Evolutionary conservation across 768 basidiomycete genomes (phyloP).

Genomic region (Bullera alba): DNA sequence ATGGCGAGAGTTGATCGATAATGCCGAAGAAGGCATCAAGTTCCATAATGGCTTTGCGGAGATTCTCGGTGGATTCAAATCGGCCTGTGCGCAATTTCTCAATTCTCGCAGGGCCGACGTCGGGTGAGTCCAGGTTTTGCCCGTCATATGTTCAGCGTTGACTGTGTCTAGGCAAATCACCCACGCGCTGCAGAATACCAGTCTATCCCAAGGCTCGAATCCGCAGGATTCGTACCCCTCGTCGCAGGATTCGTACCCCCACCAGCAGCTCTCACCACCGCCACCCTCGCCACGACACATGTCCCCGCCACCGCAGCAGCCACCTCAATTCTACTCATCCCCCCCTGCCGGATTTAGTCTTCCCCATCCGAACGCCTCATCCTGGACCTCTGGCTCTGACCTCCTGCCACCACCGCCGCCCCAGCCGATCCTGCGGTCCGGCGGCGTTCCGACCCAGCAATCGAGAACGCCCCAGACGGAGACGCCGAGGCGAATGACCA

Average conservation of each 20-base stretch:
- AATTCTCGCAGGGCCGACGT: conserved; percentile 65
- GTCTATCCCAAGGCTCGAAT: no score
- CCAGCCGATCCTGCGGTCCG: conserved; percentile 29
- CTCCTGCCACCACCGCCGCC: conserved; percentile 43
- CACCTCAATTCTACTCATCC: conserved; percentile 3
- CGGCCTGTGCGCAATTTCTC: conserved; percentile 68
- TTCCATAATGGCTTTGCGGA: conserved; percentile 83
- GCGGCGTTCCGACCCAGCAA: conserved; percentile 19
- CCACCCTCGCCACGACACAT: background rate
- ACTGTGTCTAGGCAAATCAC: conserved; percentile 11
- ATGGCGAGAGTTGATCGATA: conserved; percentile 73
- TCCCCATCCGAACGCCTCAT: conserved; percentile 29
- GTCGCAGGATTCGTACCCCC: no score
- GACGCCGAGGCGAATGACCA: conserved; percentile 29
- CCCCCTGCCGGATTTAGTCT: no score
- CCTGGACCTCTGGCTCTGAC: conserved; percentile 37
- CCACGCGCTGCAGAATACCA: conserved; percentile 2
- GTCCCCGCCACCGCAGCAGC: background rate
- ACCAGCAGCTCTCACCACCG: background rate
- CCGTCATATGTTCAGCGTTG: background rate
- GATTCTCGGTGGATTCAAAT: conserved; percentile 67
- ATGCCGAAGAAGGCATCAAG: conserved; percentile 85
- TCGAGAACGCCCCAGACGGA: conserved; percentile 10
- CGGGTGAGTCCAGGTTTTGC: conserved; percentile 52
- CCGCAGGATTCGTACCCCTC: no score